Evolutionary conservation across 768 basidiomycete genomes (phyloP), one percentile per base, ranked within the genome.

Genomic region (Clitopilus hobsonii): DNA sequence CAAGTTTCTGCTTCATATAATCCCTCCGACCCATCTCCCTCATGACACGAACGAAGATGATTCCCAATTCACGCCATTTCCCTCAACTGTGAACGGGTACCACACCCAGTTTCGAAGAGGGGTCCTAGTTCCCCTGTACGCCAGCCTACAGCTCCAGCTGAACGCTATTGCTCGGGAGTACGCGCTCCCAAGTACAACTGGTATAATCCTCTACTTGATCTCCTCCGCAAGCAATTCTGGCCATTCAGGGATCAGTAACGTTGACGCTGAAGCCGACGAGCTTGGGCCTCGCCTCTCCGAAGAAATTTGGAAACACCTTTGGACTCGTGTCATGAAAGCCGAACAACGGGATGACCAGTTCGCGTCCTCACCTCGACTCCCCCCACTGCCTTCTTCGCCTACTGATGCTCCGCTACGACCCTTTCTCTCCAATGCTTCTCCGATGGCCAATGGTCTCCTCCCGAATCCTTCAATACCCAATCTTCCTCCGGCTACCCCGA

Each of bases 121-220:
- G 6, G 86, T 84, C n/a, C 77, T 98, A 11, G 82, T 98, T 3
- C 88, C 94, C 0, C 77, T 98, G 0, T 84, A 94, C 65, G 77
- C 94, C 5, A 91, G 88, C 0, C 73, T 98, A 1, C 86, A 91
- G 38, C 80, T 85, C 0, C 95, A 97, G 66, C 72, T 97, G 8
- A 76, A 77, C 20, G 89, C 92, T 6, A 97, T 98, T 51, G 94
- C 95, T 13, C 87, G 86, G 69, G 95, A 98, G 70, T 98, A 94
- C 64, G 90, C 91, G 2, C 75, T 98, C 16, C 95, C 95, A 1
- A 92, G 88, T 60, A 91, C 90, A 0, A 70, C 81, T 13, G 95
- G 95, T 5, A 71, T 98, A 48, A 75, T 91, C 38, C 76, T 98
- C 1, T 98, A 94, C 69, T 82, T 98, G 47, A 80, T 91, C 41